Evolutionary conservation across 495 filamentous ascomycete genomes (phyloP), one percentile per base, ranked within the genome.

Genomic region (Cryomyces minteri): DNA sequence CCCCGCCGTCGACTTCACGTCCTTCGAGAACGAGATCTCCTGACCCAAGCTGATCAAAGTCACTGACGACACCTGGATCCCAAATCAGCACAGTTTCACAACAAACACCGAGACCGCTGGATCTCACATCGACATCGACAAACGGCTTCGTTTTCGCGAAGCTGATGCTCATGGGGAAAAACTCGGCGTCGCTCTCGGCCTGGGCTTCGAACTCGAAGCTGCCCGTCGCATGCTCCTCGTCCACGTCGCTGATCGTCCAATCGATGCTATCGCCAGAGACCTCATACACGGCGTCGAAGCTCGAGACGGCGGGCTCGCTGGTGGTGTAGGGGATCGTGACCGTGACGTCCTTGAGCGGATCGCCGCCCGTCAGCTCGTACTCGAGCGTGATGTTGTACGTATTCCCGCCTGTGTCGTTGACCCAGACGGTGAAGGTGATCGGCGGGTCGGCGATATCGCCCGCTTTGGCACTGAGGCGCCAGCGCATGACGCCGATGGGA

Each of bases 361-460:
- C 76, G 5, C 74, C 70, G 45, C 84, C 82, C 0, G 80, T 82
- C 44, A 93, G 74, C 63, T 96, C 88, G 57, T 94, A 96, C 62
- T 96, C 88, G 6, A 95, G 73, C 0, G 87, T 96, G 52, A 95
- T 70, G 33, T 78, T 85, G 56, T 77, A 88, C 42, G 79, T 82
- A 41, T 73, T 73, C 34, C 80, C 79, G 9, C 78, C 72, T 41
- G 81, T 79, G 67, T 83, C 83, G 58, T 92, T 92, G 33, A 90
- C 80, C 88, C 88, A 96, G 14, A 94, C 88, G 7, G 83, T 94
- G 58, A 96, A 94, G 29, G 79, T 85, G 52, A 96, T 86, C 31
- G 88, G 88, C 7, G 74, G 68, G 33, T 88, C 69, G 7, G 76
- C 76, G 49, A 74, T 73, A 33, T 80, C 73, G 48, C 88, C 84